A percentile compares a stretch with the other conserved stretches of the same genome.
Evolutionary conservation across 176 grass and related monocot genomes (phyloP).

Genomic region (Saccharum officinarum): DNA sequence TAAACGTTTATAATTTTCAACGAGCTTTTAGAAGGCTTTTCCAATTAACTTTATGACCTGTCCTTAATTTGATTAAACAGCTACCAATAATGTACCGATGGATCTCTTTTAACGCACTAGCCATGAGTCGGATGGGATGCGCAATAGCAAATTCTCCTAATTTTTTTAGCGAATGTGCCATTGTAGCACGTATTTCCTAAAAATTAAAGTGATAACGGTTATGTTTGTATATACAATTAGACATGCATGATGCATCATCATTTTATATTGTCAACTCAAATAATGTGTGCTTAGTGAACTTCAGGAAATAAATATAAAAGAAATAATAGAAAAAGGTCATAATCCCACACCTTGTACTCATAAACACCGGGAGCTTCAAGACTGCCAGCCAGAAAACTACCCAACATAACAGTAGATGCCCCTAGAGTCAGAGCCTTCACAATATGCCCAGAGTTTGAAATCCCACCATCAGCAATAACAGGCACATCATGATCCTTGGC

Average conservation of each 20-base stretch:
- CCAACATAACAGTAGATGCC: slow-evolving; percentile 93
- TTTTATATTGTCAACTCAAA: neutral
- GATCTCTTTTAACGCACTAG: neutral
- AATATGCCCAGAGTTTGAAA: slow-evolving; percentile 97
- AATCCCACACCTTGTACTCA: slow-evolving; percentile 57
- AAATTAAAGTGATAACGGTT: neutral
- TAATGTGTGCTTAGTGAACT: neutral
- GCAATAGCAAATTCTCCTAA: too few species aligned
- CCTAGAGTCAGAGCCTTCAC: slow-evolving; percentile 86
- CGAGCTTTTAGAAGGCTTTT: neutral
- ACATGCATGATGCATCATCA: neutral
- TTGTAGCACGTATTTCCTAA: too few species aligned
- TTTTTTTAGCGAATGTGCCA: too few species aligned
- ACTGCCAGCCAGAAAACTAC: slow-evolving; percentile 90
- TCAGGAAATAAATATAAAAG: neutral
- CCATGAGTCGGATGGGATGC: neutral
- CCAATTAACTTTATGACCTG: neutral
- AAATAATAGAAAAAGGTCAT: neutral
- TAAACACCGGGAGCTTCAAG: slow-evolving; percentile 86
- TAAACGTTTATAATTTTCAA: neutral
- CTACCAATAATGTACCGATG: neutral
- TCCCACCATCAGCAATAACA: slow-evolving; percentile 92
- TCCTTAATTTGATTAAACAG: too few species aligned
- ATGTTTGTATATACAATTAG: neutral
- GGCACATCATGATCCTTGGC: slow-evolving; percentile 85